Evolutionary conservation across 1,284 basidiomycete species (phyloP).

Genomic region (Fomitopsis pinicola): DNA sequence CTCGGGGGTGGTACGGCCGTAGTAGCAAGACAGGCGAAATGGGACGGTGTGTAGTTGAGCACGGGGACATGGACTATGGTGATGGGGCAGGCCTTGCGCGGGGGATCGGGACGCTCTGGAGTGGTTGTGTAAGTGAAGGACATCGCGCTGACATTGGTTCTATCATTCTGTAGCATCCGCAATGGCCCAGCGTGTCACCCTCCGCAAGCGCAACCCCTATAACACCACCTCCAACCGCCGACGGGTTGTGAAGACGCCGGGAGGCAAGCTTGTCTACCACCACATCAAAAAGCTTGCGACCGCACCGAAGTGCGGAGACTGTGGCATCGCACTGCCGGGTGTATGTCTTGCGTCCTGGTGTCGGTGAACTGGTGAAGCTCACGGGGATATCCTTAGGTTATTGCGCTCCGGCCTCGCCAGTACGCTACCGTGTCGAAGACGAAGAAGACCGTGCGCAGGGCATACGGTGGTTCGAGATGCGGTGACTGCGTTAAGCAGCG

Average conservation of each 20-base stretch:
- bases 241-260: slow-evolving; percentile 96
- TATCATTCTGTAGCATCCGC: slow-evolving; percentile 19
- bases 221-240: slow-evolving; percentile 98
- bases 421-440: slow-evolving; percentile 95
- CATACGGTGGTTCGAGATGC: slow-evolving; percentile 95
- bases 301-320: slow-evolving; percentile 97
- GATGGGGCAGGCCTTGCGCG: too few relatives aligned
- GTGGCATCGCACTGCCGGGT: slow-evolving; percentile 86
- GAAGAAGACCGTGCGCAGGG: slow-evolving; percentile 89
- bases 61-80: not conserved
- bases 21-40: not conserved
- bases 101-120: not conserved
- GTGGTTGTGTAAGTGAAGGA: not conserved
- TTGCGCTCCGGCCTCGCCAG: slow-evolving; percentile 88
- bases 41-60: not conserved
- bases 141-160: not conserved
- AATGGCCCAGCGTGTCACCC: slow-evolving; percentile 99
- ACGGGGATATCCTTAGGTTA: slow-evolving; percentile 49
- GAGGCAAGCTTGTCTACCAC: slow-evolving; percentile 89
- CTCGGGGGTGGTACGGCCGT: not conserved
- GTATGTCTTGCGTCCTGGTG: slow-evolving; percentile 47
- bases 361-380: not conserved
- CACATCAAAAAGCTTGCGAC: slow-evolving; percentile 85
- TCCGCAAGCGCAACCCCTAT: slow-evolving; percentile 98
- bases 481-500: slow-evolving; percentile 89